phyloP scores from a whole-genome alignment of 768 basidiomycete genomes.

The Suillus paluster region DNA sequence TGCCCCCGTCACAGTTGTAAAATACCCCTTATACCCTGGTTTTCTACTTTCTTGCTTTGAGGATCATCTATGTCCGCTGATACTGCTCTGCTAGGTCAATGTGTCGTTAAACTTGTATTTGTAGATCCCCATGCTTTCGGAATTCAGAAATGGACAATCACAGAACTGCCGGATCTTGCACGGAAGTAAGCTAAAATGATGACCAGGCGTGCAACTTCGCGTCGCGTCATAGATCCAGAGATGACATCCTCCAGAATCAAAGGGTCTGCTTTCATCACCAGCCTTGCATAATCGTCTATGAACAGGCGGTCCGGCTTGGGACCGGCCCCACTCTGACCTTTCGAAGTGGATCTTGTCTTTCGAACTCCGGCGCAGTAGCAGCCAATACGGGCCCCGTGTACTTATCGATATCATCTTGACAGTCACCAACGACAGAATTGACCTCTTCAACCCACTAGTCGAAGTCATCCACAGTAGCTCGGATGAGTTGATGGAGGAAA shows the following conservation, averaged over 20 bases:
- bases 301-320: too few relatives aligned
- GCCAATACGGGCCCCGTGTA: not conserved
- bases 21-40: not conserved
- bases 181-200: not conserved
- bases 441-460: not conserved
- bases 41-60: constrained; percentile 3
- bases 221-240: not conserved
- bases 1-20: not conserved
- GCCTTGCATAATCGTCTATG: too few relatives aligned
- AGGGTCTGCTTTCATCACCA: not conserved
- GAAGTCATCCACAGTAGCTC: not conserved
- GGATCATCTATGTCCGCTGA: not conserved
- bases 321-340: not conserved
- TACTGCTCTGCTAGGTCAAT: not conserved
- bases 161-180: not conserved
- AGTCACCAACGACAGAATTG: not conserved
- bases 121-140: not conserved
- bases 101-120: not conserved
- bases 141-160: not conserved
- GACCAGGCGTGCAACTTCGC: not conserved
- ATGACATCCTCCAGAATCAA: not conserved
- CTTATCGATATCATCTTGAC: not conserved
- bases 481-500: not conserved
- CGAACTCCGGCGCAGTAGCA: not conserved
- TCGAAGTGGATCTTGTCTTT: not conserved